Percentiles rank a stretch among this genome's conserved stretches.
Evolutionary conservation across 768 basidiomycete species (phyloP).

Genomic region (Mycena olivaceomarginata): DNA sequence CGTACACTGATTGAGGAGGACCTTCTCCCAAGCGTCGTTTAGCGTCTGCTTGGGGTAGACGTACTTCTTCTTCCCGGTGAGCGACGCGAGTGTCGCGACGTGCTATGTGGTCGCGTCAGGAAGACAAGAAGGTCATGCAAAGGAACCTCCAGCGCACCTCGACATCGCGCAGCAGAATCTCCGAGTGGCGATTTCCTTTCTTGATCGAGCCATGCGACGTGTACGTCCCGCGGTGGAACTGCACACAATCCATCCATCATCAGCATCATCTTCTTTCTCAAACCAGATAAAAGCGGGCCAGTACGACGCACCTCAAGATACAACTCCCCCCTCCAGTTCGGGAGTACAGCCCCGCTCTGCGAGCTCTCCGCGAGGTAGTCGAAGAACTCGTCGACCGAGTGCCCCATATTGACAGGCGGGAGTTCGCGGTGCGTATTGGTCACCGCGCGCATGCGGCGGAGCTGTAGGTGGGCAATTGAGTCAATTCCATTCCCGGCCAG

Average conservation of each 20-base stretch:
- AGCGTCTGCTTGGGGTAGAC: conserved; percentile 88
- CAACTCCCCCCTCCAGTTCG: conserved; percentile 93
- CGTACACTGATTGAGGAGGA: conserved; percentile 91
- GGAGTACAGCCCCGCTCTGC: conserved; percentile 80
- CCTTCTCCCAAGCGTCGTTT: conserved; percentile 95
- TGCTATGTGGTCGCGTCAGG: conserved; percentile 62
- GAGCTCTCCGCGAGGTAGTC: conserved; percentile 81
- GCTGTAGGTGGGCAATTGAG: conserved; percentile 66
- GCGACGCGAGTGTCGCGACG: conserved; percentile 88
- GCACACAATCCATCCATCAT: conserved; percentile 10
- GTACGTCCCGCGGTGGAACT: conserved; percentile 96
- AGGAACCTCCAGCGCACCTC: conserved; percentile 70
- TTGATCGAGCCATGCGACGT: conserved; percentile 98
- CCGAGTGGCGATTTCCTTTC: conserved; percentile 97
- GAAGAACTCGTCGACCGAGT: conserved; percentile 94
- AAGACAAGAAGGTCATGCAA: background rate
- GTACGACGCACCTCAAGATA: conserved; percentile 91
- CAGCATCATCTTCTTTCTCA: conserved; percentile 10
- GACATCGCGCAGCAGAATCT: conserved; percentile 92
- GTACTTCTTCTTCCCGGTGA: conserved; percentile 74
- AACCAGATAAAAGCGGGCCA: background rate
- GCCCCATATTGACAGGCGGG: conserved; percentile 92
- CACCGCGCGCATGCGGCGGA: conserved; percentile 91
- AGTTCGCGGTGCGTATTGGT: conserved; percentile 90
- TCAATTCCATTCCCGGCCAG: too few species aligned